Evolutionary conservation across 441 rosid species (phyloP).

Genomic region (Populus hybrid): DNA sequence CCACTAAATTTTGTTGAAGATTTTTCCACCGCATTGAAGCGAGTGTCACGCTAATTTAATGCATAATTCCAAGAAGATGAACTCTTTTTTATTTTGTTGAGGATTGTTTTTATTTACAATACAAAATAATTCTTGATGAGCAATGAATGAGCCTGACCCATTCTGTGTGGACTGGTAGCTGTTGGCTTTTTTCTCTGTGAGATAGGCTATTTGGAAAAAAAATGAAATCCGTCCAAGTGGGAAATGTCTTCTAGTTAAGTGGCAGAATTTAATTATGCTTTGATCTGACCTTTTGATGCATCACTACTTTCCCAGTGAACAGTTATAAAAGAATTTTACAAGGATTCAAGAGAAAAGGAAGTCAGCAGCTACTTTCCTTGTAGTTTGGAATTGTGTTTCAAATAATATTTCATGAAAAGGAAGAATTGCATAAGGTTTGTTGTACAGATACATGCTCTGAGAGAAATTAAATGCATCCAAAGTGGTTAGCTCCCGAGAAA

Average conservation of each 20-base stretch:
- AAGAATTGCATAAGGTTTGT: neutral
- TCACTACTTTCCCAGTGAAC: no score
- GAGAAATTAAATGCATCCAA: neutral
- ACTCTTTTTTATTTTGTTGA: no score
- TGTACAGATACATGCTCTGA: neutral
- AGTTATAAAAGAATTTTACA: no score
- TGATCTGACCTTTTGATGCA: no score
- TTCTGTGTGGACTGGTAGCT: neutral
- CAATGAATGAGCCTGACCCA: constrained; percentile 5
- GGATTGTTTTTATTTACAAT: neutral
- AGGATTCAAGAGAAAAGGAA: no score
- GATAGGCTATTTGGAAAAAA: neutral
- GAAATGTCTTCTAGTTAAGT: neutral
- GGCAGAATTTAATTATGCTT: no score
- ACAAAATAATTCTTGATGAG: neutral
- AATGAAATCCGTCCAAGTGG: constrained; percentile 2
- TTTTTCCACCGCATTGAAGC: neutral
- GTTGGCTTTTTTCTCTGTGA: neutral
- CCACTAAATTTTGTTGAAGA: neutral
- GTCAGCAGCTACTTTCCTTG: no score
- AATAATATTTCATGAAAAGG: no score
- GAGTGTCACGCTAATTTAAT: neutral
- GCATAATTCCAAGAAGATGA: no score
- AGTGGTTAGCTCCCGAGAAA: neutral
- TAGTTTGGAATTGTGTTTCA: no score